A percentile compares a stretch with the other conserved stretches of the same genome.
phyloP scores from a whole-genome alignment of 1,139 yeast species.

The Lizanozyma gosingica region DNA sequence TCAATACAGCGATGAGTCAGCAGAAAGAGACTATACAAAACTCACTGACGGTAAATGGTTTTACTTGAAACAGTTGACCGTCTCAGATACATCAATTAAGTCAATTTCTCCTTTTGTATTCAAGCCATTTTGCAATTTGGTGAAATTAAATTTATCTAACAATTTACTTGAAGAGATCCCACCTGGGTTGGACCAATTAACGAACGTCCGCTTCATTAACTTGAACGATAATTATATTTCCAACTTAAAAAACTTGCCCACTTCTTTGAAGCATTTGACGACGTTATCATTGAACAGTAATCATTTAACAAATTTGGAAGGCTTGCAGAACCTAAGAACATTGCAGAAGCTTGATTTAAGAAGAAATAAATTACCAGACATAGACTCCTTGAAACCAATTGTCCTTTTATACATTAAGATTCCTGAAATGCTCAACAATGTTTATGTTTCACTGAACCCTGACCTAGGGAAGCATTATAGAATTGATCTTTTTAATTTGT shows the following conservation, averaged over 20 bases:
- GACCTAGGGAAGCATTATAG: slow-evolving; percentile 31
- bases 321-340: slow-evolving; percentile 36
- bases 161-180: slow-evolving; percentile 46
- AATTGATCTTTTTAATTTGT: slow-evolving; percentile 44
- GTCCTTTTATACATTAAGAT: slow-evolving; percentile 26
- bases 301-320: slow-evolving; percentile 33
- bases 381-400: slow-evolving; percentile 26
- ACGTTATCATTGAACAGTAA: slow-evolving; percentile 51
- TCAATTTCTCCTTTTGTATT: slow-evolving; percentile 37
- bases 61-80: slow-evolving; percentile 45
- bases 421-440: slow-evolving; percentile 21
- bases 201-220: slow-evolving; percentile 44
- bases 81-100: slow-evolving; percentile 46
- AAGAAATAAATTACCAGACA: slow-evolving; percentile 34
- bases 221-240: slow-evolving; percentile 47
- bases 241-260: slow-evolving; percentile 30
- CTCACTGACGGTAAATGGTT: slow-evolving; percentile 43
- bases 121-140: slow-evolving; percentile 40
- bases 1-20: neutral
- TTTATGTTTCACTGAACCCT: slow-evolving; percentile 15
- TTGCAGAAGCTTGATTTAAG: slow-evolving; percentile 52
- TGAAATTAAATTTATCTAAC: slow-evolving; percentile 49
- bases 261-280: slow-evolving; percentile 31
- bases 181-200: slow-evolving; percentile 40
- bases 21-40: slow-evolving; percentile 10